Base-by-base conservation (phyloP, 768 basidiomycete species). In the Obba rivulosa region DNA sequence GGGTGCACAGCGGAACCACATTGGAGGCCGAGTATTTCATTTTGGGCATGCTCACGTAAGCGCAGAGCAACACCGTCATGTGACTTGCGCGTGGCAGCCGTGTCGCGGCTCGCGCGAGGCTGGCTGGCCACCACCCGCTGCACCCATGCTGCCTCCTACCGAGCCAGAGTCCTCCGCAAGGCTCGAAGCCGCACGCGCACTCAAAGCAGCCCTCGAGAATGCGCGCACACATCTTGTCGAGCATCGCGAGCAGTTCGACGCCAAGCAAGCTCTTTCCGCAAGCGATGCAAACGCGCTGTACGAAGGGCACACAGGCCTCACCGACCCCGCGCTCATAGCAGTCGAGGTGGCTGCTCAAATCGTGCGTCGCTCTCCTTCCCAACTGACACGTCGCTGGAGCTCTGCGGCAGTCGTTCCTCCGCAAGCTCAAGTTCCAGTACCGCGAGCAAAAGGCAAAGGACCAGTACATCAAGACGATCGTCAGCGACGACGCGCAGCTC, bases 401-500 rank as follows among this genome's bases (percentile, higher is more conserved):
- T 25, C 14, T 4, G 47, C n/a, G 35, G 14, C 45, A 88, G 87
- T 71, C 81, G 7, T 87, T 82, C 56, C 70, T 92, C 17, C 75
- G 84, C 20, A 88, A 88, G 57, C 78, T 93, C 22, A 94, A 94
- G 66, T 92, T 90, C 59, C 86, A 88, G 54, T 92, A 91, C 61
- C 69, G 92, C 16, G 90, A 95, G 59, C 88, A 92, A 63, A 88
- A 92, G 55, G 88, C 92, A 3, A 95, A 94, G 61, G 81, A 90
- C 57, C 83, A 86, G 65, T 94, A 93, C 59, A 75, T 92, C 57
- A 85, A 86, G 62, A 83, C 81, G 0, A 92, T 94, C 57, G 85
- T 92, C 42, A 88, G 83, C 61, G 86, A 89, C 57, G 88, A 93
- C 49, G 87, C 89, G 0, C 85, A 86, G 2, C 79, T 83, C 50